Evolutionary conservation across 768 basidiomycete species (phyloP).

Genomic region (Podaxis sp.): DNA sequence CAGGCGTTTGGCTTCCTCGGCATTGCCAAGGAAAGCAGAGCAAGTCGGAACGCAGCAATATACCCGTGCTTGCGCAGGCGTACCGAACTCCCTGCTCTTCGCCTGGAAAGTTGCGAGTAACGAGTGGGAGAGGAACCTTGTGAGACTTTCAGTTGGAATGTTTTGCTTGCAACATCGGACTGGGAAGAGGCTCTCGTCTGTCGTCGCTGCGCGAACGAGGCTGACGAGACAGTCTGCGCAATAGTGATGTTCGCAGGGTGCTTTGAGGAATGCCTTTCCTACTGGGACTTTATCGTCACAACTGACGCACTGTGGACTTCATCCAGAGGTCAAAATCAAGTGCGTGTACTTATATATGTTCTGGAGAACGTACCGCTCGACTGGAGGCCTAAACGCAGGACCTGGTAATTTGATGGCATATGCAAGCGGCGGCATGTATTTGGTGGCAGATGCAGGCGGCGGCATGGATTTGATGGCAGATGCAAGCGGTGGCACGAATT

Average conservation of each 20-base stretch:
- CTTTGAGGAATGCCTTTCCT: constrained; percentile 8
- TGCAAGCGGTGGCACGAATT: neutral
- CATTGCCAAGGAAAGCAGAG: constrained; percentile 19
- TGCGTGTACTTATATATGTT: neutral
- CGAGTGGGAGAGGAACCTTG: constrained; percentile 7
- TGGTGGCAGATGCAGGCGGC: neutral
- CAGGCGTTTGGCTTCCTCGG: constrained; percentile 8
- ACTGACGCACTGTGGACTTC: constrained; percentile 19
- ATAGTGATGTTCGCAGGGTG: constrained; percentile 21
- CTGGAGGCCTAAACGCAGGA: neutral
- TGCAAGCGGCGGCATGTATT: neutral
- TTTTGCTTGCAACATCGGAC: constrained; percentile 23
- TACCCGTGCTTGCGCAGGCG: constrained; percentile 19
- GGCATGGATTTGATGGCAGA: neutral
- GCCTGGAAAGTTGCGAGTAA: constrained; percentile 14
- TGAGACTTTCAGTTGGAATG: constrained; percentile 11
- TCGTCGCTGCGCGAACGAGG: constrained; percentile 20
- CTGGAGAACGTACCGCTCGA: neutral
- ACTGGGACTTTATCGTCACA: constrained; percentile 17
- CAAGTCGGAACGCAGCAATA: constrained; percentile 21
- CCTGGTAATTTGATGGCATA: neutral
- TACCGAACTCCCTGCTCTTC: constrained; percentile 20
- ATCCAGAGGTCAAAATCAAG: neutral
- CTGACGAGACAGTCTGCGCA: constrained; percentile 20
- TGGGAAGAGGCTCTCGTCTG: constrained; percentile 23